A percentile compares a stretch with the other conserved stretches of the same genome.
Conservation (phyloP, 495 filamentous ascomycete genomes). For the Neurospora sp. region DNA sequence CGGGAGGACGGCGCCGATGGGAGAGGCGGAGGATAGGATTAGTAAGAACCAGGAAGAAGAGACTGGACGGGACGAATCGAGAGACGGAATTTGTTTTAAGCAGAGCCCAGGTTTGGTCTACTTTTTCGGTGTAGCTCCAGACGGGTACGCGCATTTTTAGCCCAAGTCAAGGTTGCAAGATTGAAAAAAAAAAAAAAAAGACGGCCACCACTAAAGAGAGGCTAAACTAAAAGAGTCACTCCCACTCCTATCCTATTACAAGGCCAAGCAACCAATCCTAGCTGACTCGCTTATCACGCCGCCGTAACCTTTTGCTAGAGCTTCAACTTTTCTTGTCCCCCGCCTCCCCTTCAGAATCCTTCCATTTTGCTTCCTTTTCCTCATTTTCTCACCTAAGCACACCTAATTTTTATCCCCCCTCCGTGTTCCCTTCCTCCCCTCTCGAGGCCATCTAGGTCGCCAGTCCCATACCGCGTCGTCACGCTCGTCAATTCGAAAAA, state of each 20-base stretch:
- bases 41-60: not conserved
- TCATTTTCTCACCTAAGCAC: not conserved
- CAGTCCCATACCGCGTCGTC: not conserved
- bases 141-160: not conserved
- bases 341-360: conserved; percentile 1
- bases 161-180: not conserved
- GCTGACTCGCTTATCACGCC: not conserved
- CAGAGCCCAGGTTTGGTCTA: not conserved
- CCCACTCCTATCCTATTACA: not conserved
- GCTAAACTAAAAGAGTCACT: not conserved
- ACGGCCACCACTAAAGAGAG: not conserved
- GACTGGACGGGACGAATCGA: not conserved
- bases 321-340: conserved; percentile 2
- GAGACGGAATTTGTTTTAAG: not conserved
- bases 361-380: not conserved
- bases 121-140: not conserved
- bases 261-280: not conserved
- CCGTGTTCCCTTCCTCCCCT: not conserved
- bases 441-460: not conserved
- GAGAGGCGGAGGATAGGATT: not conserved
- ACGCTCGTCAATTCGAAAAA: conserved; percentile 17
- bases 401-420: not conserved
- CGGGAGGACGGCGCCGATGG: not conserved
- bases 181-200: not conserved
- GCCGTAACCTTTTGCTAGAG: not conserved